phyloP scores from a whole-genome alignment of 805 yeast genomes.

The Schwanniomyces vanrijiae region DNA sequence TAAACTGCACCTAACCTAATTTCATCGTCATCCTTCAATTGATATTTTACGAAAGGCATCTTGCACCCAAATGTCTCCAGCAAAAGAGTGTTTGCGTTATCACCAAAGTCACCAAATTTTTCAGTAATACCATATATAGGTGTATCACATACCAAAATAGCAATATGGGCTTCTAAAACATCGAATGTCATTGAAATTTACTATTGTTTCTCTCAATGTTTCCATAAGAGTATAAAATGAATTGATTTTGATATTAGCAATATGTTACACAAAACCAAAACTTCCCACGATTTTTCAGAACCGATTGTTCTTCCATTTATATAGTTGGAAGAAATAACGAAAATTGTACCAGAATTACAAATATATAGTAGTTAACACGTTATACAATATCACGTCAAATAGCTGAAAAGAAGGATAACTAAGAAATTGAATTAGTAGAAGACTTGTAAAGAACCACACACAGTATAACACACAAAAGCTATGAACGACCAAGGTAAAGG shows the following conservation, averaged over 20 bases:
- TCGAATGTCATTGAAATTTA: background rate
- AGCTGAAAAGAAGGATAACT: background rate
- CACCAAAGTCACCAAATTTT: conserved; percentile 55
- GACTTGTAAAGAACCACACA: background rate
- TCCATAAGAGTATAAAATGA: background rate
- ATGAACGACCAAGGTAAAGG: background rate
- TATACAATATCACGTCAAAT: background rate
- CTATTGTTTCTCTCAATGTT: background rate
- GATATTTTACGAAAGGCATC: conserved; percentile 32
- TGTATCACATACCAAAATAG: conserved; percentile 41
- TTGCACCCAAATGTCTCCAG: conserved; percentile 8
- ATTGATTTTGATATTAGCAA: background rate
- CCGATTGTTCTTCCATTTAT: background rate
- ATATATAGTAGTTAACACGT: background rate
- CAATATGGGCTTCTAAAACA: conserved; percentile 24
- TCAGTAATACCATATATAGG: conserved; percentile 27
- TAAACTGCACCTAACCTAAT: conserved; percentile 13
- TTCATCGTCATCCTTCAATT: conserved; percentile 15
- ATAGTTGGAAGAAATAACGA: background rate
- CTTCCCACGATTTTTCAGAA: background rate
- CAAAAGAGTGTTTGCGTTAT: conserved; percentile 39
- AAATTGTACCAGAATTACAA: background rate
- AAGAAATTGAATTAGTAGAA: background rate
- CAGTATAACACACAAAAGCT: background rate
- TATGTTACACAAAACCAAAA: background rate